Conservation (phyloP, 176 grass and related monocot species). For the Cocos nucifera region DNA sequence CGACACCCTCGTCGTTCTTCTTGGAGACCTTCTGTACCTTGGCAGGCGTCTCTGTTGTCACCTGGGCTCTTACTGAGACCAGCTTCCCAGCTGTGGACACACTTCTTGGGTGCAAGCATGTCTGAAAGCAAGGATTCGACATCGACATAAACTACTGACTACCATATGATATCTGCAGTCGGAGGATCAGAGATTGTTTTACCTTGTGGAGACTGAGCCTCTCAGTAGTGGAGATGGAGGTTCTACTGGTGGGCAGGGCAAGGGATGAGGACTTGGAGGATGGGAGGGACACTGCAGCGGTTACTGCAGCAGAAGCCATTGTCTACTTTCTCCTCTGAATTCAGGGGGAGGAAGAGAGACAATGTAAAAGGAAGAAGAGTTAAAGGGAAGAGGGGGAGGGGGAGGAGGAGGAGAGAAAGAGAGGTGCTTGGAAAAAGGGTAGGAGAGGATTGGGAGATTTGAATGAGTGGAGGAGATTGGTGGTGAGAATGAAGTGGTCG, state of each 20-base stretch:
- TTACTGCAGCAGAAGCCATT: conserved; percentile 55
- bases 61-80: conserved; percentile 38
- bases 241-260: not conserved
- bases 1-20: conserved; percentile 72
- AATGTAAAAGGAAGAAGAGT: too few species aligned
- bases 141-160: not conserved
- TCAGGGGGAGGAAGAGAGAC: too few species aligned
- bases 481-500: conserved; percentile 32
- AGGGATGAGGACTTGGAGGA: conserved; percentile 30
- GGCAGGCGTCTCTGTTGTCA: conserved; percentile 30
- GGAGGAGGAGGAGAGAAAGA: not conserved
- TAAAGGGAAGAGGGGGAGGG: too few species aligned
- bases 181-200: not conserved
- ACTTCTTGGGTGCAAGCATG: conserved; percentile 11
- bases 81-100: not conserved
- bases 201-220: conserved; percentile 17
- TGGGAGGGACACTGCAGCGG: conserved; percentile 39
- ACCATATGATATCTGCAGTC: not conserved
- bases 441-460: conserved; percentile 15
- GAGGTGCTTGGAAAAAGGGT: not conserved
- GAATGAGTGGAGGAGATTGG: conserved; percentile 47
- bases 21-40: conserved; percentile 68
- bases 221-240: not conserved
- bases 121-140: not conserved
- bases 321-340: too few species aligned